These are phyloP conservation scores for Lachnellula hyalina DNA, from an alignment of 2,329 filamentous ascomycete species.

Conservation along the genomic window DNA sequence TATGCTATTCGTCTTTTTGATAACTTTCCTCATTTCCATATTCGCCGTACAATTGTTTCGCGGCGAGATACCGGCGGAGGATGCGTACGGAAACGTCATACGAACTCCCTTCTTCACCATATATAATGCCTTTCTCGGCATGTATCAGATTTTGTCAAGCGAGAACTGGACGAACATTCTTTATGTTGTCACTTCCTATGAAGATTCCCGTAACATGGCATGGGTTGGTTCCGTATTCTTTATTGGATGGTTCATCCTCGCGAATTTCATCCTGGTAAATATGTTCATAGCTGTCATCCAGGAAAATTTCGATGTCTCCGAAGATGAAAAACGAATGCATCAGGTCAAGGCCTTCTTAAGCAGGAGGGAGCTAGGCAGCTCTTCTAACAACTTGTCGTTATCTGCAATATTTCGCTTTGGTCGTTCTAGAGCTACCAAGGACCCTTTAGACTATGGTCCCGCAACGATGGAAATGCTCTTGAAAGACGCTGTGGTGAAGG, in stretches of 20 bases:
- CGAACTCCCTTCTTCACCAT: constrained; percentile 80
- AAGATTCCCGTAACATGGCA: constrained; percentile 61
- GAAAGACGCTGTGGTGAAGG: constrained; percentile 90
- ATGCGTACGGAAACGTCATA: constrained; percentile 56
- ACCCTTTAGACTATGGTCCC: constrained; percentile 86
- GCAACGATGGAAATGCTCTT: constrained; percentile 93
- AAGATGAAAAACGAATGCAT: constrained; percentile 94
- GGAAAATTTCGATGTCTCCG: constrained; percentile 97
- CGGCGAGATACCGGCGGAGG: constrained; percentile 67
- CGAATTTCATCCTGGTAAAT: constrained; percentile 93
- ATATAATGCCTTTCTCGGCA: constrained; percentile 92
- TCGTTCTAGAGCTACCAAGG: constrained; percentile 56
- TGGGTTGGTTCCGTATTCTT: constrained; percentile 93
- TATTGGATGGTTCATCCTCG: constrained; percentile 91
- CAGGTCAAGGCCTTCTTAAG: constrained; percentile 94
- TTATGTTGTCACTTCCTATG: constrained; percentile 72
- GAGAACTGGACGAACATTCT: constrained; percentile 92
- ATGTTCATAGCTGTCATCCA: constrained; percentile 99
- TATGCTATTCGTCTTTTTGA: constrained; percentile 92
- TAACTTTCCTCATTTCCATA: constrained; percentile 90
- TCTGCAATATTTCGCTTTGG: constrained; percentile 64
- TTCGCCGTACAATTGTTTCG: constrained; percentile 91
- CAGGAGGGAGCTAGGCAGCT: constrained; percentile 74
- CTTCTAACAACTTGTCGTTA: constrained; percentile 69
- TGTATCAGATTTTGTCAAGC: constrained; percentile 95